Evolutionary conservation across 2,329 filamentous ascomycete species (phyloP).

Genomic region (Keithomyces neogunnii): DNA sequence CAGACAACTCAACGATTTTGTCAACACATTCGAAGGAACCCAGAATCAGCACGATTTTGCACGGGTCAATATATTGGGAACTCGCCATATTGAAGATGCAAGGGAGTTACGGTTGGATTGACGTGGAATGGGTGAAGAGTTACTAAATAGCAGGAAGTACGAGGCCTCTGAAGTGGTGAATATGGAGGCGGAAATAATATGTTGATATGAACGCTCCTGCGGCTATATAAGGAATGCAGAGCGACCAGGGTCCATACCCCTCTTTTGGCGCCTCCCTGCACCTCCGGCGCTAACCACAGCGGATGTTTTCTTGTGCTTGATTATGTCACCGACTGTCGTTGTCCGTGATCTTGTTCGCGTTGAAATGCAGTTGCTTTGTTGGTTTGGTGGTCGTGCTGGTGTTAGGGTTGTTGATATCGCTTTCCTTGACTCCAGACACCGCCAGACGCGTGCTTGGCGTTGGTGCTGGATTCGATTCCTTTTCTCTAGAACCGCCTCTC

Average conservation of each 20-base stretch:
- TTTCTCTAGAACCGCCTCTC: too few relatives aligned
- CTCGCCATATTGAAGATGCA: neutral
- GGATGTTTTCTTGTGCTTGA: neutral
- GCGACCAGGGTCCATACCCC: neutral
- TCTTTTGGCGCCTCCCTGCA: neutral
- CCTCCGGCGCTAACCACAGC: neutral
- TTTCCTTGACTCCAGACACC: neutral
- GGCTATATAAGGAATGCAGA: neutral
- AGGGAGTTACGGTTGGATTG: neutral
- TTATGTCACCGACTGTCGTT: too few relatives aligned
- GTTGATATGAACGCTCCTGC: neutral
- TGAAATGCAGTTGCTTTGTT: too few relatives aligned
- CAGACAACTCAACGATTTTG: neutral
- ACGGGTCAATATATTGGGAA: neutral
- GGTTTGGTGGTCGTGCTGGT: too few relatives aligned
- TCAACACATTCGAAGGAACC: slow-evolving; percentile 2
- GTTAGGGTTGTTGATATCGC: neutral
- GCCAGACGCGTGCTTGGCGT: too few relatives aligned
- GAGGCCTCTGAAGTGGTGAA: neutral
- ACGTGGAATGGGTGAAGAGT: neutral
- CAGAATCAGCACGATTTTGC: neutral
- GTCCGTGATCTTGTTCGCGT: too few relatives aligned
- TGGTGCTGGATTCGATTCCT: too few relatives aligned
- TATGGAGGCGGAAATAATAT: neutral
- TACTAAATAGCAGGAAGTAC: neutral